A percentile compares a stretch with the other conserved stretches of the same genome.
Evolutionary conservation across 805 yeast genomes (phyloP).

Genomic region (Kodamaea kakaduensis): DNA sequence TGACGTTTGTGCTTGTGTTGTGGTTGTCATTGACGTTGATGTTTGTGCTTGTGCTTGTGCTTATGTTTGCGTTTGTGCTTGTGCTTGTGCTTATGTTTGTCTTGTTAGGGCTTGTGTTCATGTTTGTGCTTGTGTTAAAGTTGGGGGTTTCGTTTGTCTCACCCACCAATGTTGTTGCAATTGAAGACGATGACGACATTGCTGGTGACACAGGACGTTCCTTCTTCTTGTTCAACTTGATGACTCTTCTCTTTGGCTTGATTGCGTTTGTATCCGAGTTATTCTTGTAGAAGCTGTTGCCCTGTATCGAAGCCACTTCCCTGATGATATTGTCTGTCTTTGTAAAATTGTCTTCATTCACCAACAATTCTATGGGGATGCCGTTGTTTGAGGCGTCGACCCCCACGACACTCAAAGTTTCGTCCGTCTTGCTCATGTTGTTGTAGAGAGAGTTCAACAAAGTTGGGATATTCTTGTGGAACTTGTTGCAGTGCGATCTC

Average conservation of each 20-base stretch:
- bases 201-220: conserved; percentile 3
- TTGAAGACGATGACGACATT: conserved; percentile 7
- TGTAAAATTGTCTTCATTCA: conserved; percentile 21
- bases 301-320: conserved; percentile 45
- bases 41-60: conserved; percentile 13
- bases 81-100: conserved; percentile 11
- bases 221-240: conserved; percentile 25
- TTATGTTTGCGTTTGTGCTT: conserved; percentile 11
- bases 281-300: conserved; percentile 36
- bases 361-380: conserved; percentile 37
- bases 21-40: no score
- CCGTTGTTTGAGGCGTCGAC: conserved; percentile 24
- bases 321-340: conserved; percentile 35
- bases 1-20: conserved; percentile 5
- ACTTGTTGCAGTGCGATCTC: conserved; percentile 47
- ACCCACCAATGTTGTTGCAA: conserved; percentile 10
- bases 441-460: conserved; percentile 35
- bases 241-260: conserved; percentile 43
- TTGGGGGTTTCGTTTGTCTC: conserved; percentile 2
- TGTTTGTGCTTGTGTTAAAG: conserved; percentile 4
- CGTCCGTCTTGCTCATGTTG: conserved; percentile 26
- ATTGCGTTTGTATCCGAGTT: conserved; percentile 19
- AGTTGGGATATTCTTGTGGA: conserved; percentile 38
- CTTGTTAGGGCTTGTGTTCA: conserved; percentile 17
- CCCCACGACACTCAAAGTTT: conserved; percentile 9